Conservation (phyloP, 208 protist genomes). For the Leishmania amazonensis region DNA sequence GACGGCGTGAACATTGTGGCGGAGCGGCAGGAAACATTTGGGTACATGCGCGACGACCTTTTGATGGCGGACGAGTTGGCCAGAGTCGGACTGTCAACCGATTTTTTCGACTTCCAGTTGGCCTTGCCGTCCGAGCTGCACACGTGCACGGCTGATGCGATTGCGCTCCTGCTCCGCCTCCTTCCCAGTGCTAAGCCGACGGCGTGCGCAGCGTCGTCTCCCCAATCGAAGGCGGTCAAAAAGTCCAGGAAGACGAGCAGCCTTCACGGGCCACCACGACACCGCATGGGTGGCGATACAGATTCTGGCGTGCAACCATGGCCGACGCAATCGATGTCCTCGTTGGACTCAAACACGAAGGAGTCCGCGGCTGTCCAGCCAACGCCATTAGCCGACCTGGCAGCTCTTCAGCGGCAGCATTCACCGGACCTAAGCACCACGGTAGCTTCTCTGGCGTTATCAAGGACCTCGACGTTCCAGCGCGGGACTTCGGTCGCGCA, state of each 20-base stretch:
- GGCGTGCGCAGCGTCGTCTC: neutral
- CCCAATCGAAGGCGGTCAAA: neutral
- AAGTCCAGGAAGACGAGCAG: neutral
- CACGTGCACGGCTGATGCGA: slow-evolving; percentile 35
- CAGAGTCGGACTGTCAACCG: slow-evolving; percentile 26
- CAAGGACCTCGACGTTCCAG: neutral
- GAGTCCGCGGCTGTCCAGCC: neutral
- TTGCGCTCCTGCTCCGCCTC: slow-evolving; percentile 30
- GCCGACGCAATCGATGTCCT: neutral
- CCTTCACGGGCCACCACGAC: neutral
- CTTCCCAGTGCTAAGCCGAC: slow-evolving; percentile 1
- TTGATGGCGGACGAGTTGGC: slow-evolving; percentile 35
- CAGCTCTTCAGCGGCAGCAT: neutral
- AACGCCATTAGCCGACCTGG: no score
- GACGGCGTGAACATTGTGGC: slow-evolving; percentile 26
- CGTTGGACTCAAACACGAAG: neutral
- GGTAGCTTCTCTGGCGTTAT: neutral
- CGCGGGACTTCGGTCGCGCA: neutral
- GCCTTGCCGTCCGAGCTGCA: slow-evolving; percentile 40
- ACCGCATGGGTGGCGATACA: neutral
- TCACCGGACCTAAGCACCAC: neutral
- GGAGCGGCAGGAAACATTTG: slow-evolving; percentile 32
- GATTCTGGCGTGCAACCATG: neutral
- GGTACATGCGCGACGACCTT: slow-evolving; percentile 28
- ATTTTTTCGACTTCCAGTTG: slow-evolving; percentile 36